phyloP scores from a whole-genome alignment of 148 eudicot genomes.

The Rhododendron kiyosumense region DNA sequence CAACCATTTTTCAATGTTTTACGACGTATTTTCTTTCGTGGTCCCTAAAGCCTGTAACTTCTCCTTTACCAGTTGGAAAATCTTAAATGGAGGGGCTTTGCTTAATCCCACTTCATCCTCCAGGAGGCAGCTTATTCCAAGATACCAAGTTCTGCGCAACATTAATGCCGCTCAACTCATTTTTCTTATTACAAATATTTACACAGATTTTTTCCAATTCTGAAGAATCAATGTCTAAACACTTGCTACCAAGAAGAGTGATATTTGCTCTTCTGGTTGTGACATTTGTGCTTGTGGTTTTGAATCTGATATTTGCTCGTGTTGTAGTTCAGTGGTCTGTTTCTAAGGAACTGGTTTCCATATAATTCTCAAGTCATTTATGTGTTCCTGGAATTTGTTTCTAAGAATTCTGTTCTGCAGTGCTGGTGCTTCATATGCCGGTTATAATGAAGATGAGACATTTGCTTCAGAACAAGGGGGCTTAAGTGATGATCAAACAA shows the following conservation, averaged over 20 bases:
- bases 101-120: background rate
- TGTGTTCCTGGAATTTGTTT: background rate
- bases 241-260: background rate
- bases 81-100: background rate
- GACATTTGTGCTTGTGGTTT: background rate
- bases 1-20: background rate
- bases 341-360: background rate
- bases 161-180: background rate
- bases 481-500: constrained; percentile 29
- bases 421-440: constrained; percentile 23
- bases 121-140: background rate
- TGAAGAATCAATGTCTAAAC: background rate
- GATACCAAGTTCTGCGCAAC: background rate
- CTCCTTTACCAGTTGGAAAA: background rate
- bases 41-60: background rate
- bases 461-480: constrained; percentile 35
- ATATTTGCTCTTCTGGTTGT: background rate
- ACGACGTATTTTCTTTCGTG: background rate
- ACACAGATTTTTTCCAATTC: background rate
- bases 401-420: constrained; percentile 27
- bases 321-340: background rate
- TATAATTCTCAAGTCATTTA: background rate
- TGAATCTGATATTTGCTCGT: background rate
- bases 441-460: constrained; percentile 36
- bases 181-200: background rate